phyloP scores from a whole-genome alignment of 768 basidiomycete genomes.

The Termitomyces heimii region DNA sequence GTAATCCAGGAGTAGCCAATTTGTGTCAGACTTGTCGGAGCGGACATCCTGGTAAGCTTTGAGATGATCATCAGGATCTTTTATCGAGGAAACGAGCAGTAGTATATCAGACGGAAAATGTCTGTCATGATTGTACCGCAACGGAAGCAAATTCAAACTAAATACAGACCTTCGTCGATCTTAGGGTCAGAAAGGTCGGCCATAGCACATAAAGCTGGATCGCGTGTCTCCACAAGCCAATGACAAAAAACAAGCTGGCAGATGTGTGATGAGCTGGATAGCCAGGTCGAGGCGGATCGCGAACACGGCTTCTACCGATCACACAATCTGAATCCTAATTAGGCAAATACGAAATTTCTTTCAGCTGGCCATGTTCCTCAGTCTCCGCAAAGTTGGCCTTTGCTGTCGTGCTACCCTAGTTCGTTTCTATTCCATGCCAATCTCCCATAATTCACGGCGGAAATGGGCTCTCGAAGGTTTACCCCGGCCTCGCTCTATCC shows the following conservation, averaged over 20 bases:
- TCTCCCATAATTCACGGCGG: conserved; percentile 10
- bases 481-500: conserved; percentile 36
- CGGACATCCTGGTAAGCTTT: conserved; percentile 87
- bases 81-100: conserved; percentile 15
- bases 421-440: conserved; percentile 18
- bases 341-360: conserved; percentile 5
- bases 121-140: background rate
- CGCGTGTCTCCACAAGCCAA: background rate
- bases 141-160: background rate
- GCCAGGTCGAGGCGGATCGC: conserved; percentile 1
- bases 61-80: conserved; percentile 10
- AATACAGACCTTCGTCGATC: conserved; percentile 60
- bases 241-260: background rate
- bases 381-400: conserved; percentile 15
- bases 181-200: conserved; percentile 73
- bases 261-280: background rate
- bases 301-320: conserved; percentile 21
- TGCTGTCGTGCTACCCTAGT: conserved; percentile 11
- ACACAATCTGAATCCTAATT: conserved; percentile 6
- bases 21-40: conserved; percentile 77
- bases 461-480: conserved; percentile 37
- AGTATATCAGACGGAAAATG: conserved; percentile 6
- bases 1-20: conserved; percentile 90
- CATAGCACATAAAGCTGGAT: conserved; percentile 33
- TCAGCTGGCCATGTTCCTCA: conserved; percentile 18